These are phyloP conservation scores for Sanghuangporus weigelae DNA, from an alignment of 1,284 basidiomycete species.

Conservation along the genomic window DNA sequence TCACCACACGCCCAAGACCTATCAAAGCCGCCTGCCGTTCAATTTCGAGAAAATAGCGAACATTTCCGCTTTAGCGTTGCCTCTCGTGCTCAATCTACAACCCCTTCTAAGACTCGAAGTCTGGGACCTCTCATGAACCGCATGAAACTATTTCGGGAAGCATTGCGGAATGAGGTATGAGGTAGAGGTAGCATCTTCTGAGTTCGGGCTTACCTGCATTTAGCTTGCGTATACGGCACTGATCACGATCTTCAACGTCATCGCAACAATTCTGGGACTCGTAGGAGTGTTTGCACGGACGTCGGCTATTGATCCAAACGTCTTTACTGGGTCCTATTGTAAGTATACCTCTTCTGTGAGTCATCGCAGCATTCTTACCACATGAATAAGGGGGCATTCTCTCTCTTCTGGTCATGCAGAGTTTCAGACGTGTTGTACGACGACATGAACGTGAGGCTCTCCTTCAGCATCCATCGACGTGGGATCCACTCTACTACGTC, in stretches of 20 bases:
- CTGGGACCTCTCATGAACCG: slow-evolving; percentile 46
- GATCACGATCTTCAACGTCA: slow-evolving; percentile 45
- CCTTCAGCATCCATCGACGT: slow-evolving; percentile 44
- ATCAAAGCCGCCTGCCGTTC: slow-evolving; percentile 13
- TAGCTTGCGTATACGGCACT: slow-evolving; percentile 55
- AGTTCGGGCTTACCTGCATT: slow-evolving; percentile 14
- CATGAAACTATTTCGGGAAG: slow-evolving; percentile 48
- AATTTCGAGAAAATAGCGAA: slow-evolving; percentile 20
- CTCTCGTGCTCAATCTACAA: slow-evolving; percentile 25
- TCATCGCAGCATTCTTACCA: slow-evolving; percentile 7
- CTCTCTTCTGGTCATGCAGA: slow-evolving; percentile 54
- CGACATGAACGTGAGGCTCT: slow-evolving; percentile 59
- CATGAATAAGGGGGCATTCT: slow-evolving; percentile 47
- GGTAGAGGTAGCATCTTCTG: background rate
- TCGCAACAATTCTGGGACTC: slow-evolving; percentile 44
- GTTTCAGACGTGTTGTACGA: slow-evolving; percentile 54
- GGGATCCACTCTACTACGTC: slow-evolving; percentile 28
- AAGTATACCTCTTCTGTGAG: slow-evolving; percentile 24
- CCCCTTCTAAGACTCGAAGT: slow-evolving; percentile 36
- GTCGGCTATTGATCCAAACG: slow-evolving; percentile 35
- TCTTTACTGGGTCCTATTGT: slow-evolving; percentile 57
- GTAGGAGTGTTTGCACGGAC: slow-evolving; percentile 44
- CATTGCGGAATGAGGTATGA: slow-evolving; percentile 58
- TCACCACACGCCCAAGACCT: background rate
- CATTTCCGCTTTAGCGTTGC: slow-evolving; percentile 7